A percentile compares a stretch with the other conserved stretches of the same genome.
Conservation (phyloP, 1,284 basidiomycete species). For the Schizophyllum amplum region DNA sequence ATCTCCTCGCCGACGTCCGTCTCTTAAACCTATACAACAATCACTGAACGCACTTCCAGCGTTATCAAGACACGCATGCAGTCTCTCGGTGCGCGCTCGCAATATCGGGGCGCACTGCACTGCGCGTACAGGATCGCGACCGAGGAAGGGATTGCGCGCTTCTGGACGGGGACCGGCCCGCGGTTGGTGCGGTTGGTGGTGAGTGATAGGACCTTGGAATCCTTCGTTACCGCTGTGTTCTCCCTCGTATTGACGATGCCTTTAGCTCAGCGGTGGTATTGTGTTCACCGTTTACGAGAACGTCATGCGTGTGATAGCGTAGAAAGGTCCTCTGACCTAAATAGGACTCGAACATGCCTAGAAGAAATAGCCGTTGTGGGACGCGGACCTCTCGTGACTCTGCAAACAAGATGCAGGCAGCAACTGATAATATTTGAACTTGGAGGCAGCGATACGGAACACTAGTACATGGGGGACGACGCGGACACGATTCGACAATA, state of each 20-base stretch:
- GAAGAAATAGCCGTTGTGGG: no score
- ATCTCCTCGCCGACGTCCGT: background rate
- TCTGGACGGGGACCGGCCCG: conserved; percentile 96
- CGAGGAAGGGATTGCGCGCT: conserved; percentile 80
- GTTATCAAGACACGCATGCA: conserved; percentile 99
- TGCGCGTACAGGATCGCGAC: conserved; percentile 89
- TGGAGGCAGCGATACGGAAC: no score
- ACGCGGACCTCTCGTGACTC: no score
- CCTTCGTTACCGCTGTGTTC: background rate
- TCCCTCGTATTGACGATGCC: background rate
- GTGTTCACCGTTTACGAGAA: conserved; percentile 93
- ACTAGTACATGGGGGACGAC: no score
- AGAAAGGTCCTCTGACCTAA: no score
- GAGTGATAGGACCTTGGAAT: conserved; percentile 26
- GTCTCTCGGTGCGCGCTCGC: conserved; percentile 71
- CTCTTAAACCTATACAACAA: conserved; percentile 1
- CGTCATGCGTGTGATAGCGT: conserved; percentile 39
- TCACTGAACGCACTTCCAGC: conserved; percentile 30
- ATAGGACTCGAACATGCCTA: no score
- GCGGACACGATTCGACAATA: no score
- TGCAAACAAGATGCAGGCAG: no score
- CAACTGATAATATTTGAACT: no score
- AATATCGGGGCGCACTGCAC: conserved; percentile 91
- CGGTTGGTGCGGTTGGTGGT: conserved; percentile 79
- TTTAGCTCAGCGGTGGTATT: conserved; percentile 86